Evolutionary conservation across 2,329 filamentous ascomycete species (phyloP).

Genomic region (Rhynchosporium secalis): DNA sequence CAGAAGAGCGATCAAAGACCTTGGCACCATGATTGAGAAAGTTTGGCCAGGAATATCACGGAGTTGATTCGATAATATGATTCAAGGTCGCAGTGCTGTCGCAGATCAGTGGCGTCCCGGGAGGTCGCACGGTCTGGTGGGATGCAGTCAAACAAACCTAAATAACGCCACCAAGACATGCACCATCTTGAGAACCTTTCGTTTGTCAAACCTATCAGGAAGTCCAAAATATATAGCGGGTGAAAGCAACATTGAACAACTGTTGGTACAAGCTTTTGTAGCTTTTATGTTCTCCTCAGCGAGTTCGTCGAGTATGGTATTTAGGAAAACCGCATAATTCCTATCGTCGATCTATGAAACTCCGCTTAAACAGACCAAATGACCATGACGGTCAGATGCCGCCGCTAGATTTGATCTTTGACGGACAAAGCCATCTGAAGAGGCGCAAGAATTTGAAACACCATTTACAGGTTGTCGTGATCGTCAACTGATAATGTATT

Average conservation of each 20-base stretch:
- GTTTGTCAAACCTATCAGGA: too few relatives aligned
- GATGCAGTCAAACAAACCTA: neutral
- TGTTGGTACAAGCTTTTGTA: neutral
- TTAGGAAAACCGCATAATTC: neutral
- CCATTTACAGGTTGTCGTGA: too few relatives aligned
- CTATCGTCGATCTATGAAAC: slow-evolving; percentile 1
- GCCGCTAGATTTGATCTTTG: neutral
- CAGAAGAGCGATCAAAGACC: slow-evolving; percentile 1
- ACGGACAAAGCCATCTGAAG: neutral
- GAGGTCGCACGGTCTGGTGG: neutral
- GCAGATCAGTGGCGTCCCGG: slow-evolving; percentile 1
- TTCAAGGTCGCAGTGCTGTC: slow-evolving; percentile 10
- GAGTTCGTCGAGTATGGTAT: neutral
- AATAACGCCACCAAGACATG: neutral
- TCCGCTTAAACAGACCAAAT: neutral
- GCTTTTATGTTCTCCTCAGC: neutral
- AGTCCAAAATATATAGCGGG: too few relatives aligned
- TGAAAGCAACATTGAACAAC: too few relatives aligned
- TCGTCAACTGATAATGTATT: slow-evolving; percentile 5
- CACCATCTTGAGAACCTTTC: neutral
- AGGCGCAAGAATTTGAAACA: neutral
- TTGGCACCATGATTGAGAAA: neutral
- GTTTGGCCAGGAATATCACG: neutral
- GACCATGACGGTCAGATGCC: neutral
- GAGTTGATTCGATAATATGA: neutral